Evolutionary conservation across 108 stramenopile genomes (phyloP).

Genomic region (Poteriospumella lacustris): DNA sequence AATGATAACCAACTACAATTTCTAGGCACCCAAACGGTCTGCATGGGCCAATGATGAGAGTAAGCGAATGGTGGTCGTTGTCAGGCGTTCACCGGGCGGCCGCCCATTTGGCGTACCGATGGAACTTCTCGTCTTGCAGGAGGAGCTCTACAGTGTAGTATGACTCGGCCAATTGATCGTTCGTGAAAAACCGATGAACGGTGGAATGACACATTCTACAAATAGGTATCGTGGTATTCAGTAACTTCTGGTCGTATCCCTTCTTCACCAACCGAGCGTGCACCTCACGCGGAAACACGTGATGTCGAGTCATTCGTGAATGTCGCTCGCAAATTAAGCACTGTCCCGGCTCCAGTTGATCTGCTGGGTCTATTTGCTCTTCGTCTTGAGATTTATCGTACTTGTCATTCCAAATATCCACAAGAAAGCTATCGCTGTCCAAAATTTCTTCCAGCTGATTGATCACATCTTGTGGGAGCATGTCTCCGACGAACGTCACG

Average conservation of each 20-base stretch:
- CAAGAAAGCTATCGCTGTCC: background rate
- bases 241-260: background rate
- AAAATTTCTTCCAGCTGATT: background rate
- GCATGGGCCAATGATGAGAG: too few species aligned
- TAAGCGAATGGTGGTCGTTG: too few species aligned
- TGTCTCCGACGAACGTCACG: background rate
- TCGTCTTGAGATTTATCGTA: background rate
- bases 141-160: background rate
- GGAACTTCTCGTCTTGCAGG: background rate
- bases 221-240: background rate
- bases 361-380: background rate
- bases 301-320: background rate
- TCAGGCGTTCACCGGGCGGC: too few species aligned
- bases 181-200: conserved; percentile 4
- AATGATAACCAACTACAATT: too few species aligned
- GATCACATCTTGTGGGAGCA: background rate
- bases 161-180: background rate
- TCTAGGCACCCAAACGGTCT: too few species aligned
- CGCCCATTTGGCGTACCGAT: background rate
- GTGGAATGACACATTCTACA: conserved; percentile 1
- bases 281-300: background rate
- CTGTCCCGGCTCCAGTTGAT: background rate
- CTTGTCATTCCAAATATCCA: background rate
- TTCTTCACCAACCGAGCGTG: conserved; percentile 1
- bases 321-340: background rate